These are phyloP conservation scores for Fusarium equiseti DNA, from an alignment of 2,329 filamentous ascomycete species.

Conservation along the genomic window DNA sequence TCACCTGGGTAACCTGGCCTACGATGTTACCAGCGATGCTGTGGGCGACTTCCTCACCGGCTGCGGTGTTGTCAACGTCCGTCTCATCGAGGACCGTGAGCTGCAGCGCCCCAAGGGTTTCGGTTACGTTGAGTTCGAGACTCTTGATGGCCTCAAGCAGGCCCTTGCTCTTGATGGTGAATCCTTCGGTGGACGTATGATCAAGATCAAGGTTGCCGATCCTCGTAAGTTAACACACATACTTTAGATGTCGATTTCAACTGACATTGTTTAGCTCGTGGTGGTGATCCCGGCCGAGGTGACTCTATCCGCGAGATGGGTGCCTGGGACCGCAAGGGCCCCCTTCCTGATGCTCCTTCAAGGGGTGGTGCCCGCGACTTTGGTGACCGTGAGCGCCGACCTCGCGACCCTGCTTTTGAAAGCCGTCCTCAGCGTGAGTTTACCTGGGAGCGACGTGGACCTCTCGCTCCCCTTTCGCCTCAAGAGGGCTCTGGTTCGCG, in stretches of 20 bases:
- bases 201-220: constrained; percentile 95
- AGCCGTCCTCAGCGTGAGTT: constrained; percentile 76
- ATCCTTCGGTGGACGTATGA: constrained; percentile 87
- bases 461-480: constrained; percentile 77
- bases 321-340: constrained; percentile 94
- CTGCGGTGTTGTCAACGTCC: constrained; percentile 89
- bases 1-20: constrained; percentile 95
- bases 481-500: constrained; percentile 64
- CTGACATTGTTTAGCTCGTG: constrained; percentile 77
- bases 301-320: constrained; percentile 82
- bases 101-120: constrained; percentile 97
- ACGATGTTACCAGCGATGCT: constrained; percentile 87
- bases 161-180: constrained; percentile 86
- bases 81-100: constrained; percentile 96
- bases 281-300: constrained; percentile 68
- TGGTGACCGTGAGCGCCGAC: constrained; percentile 73
- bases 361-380: constrained; percentile 66
- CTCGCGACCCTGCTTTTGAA: constrained; percentile 70
- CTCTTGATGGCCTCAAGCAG: constrained; percentile 89
- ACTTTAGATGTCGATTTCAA: background rate
- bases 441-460: constrained; percentile 96
- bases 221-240: constrained; percentile 76
- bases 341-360: constrained; percentile 78
- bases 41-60: constrained; percentile 87
- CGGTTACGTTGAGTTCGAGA: constrained; percentile 94